Evolutionary conservation across 257 asterid species (phyloP), one percentile per base, ranked within the genome.

Genomic region (Ilex aquifolium): DNA sequence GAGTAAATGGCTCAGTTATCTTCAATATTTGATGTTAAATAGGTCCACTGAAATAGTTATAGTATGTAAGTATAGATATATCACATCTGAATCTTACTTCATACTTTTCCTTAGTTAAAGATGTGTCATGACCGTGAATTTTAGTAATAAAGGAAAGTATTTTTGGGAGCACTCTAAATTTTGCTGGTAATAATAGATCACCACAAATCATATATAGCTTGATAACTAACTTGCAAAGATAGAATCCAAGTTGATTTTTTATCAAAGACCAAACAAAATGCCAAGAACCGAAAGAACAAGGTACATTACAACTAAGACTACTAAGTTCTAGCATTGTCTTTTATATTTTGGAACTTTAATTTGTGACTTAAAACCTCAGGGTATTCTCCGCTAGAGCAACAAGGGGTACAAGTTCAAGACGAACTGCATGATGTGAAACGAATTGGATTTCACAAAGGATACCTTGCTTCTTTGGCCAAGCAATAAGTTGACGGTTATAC

Each of bases 401-500:
- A 73, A 66, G 59, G 15, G 10, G 15, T 50, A 32, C 63, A 54
- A 40, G 66, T 56, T 6, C 70, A 65, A 29, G 66, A 57, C 17
- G 56, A 76, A 51, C 65, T 14, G 61, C 60, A 83, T 42, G 95
- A 89, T 66, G 68, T 64, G 15, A 70, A 78, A 73, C 70, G 95
- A 55, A 65, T 85, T 32, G 74, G 72, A 13, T 90, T 44, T 63
- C 90, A 77, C 52, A 76, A 76, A 40, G 71, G 85, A 0, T 87
- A 87, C 71, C 51, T 8, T 46, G 51, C 51, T 10, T 8, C 13
- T 46, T 46, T 46, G 51, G 51, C 51, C 51, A 46, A 8, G 14
- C 15, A 8, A 8, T 13, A 46, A 46, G 13, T 4, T 10, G 15
- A 46, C 2, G 3, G 9, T 8, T 8, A 3, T 10, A 46, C 51